Base-by-base conservation (phyloP, 768 basidiomycete species). In the Clitopilus passeckerianus region DNA sequence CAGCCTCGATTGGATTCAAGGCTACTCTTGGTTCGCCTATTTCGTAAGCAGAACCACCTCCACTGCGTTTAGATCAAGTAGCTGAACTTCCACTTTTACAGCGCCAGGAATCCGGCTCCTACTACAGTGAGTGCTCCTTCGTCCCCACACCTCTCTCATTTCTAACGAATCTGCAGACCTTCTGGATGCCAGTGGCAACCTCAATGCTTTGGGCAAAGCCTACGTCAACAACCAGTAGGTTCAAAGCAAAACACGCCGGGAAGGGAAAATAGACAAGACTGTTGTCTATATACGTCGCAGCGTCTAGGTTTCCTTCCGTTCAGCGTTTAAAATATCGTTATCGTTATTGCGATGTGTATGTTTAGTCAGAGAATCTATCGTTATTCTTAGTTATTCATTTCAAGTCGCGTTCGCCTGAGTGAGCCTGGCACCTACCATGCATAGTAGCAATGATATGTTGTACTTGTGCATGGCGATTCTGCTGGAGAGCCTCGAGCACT, bases 11-110 rank as follows among this genome's bases (percentile, higher is more conserved):
- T 80, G 74, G 72, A 72, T 81, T 2, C 76, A 81, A 58, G 71
- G 78, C 6, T 80, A 80, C 60, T 71, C 78, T n/a, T 82, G 78
- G 80, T 81, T 81, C 61, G 80, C 77, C n/a, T 66, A 60, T 41
- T 63, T 62, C 56, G 67, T 68, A 56, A 63, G 69, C 35, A 24
- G 37, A 18, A 15, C 54, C 22, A 22, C n/a, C 44, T 15, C 10
- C 37, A 14, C 16, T 8, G 23, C 12, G 23, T 18, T 6, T 16
- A 16, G 16, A 23, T 24, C 10, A 22, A 20, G 8, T 56, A 20
- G 33, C 16, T 12, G n/a, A 12, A 20, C 15, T 15, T 27, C n/a
- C 22, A 41, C 12, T n/a, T n/a, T 34, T 54, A 43, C 37, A 67
- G 68, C 64, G 68, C n/a, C 22, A 64, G n/a, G 66, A 68, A 18